phyloP scores from a whole-genome alignment of 768 basidiomycete species.

The Leccinum fibrillosum region DNA sequence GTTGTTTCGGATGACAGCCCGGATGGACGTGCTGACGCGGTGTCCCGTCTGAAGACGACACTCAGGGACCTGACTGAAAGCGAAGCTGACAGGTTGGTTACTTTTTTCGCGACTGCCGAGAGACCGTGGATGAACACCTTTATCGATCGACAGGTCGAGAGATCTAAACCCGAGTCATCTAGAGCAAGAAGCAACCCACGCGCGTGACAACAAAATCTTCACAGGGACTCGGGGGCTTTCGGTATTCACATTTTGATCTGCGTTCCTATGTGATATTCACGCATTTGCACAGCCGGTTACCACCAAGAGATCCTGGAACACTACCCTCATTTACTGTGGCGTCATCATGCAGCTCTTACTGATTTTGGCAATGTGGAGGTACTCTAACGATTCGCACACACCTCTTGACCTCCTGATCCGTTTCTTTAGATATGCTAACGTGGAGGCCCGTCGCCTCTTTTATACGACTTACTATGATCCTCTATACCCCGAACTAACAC shows the following conservation, averaged over 20 bases:
- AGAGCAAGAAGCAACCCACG: constrained; percentile 43
- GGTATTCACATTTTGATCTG: constrained; percentile 31
- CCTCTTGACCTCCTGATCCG: constrained; percentile 8
- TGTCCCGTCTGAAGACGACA: constrained; percentile 56
- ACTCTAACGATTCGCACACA: constrained; percentile 14
- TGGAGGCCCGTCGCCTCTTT: constrained; percentile 52
- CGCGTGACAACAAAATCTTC: constrained; percentile 34
- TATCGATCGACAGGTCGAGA: constrained; percentile 16
- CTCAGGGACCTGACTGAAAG: constrained; percentile 55
- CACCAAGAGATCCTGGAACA: constrained; percentile 22
- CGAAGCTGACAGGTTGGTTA: constrained; percentile 52
- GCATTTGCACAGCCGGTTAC: constrained; percentile 15
- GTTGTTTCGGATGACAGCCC: constrained; percentile 20
- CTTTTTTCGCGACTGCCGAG: constrained; percentile 1
- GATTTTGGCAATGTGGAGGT: constrained; percentile 58
- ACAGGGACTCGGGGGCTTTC: constrained; percentile 35
- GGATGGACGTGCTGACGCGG: constrained; percentile 45
- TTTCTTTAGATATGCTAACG: constrained; percentile 42
- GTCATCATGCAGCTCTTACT: constrained; percentile 46
- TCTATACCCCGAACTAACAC: constrained; percentile 68
- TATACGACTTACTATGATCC: constrained; percentile 78
- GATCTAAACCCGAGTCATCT: constrained; percentile 30
- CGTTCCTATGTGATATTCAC: constrained; percentile 6
- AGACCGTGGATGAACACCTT: constrained; percentile 6
- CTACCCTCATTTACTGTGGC: constrained; percentile 33